These are phyloP conservation scores for Talaromyces stipitatus DNA, from an alignment of 495 filamentous ascomycete species.

Conservation along the genomic window DNA sequence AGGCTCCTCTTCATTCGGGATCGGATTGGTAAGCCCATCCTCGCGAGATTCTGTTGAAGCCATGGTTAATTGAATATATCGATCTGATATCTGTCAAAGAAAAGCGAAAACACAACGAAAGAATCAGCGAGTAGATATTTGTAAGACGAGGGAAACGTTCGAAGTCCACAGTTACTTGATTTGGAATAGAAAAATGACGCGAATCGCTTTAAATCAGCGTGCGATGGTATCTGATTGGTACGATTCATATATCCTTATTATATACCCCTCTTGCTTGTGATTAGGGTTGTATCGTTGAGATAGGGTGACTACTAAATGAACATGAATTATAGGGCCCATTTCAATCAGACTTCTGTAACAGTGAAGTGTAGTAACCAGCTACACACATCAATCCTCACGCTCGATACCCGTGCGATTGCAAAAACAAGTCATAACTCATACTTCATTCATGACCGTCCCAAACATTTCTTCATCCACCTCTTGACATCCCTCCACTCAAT, in stretches of 20 bases:
- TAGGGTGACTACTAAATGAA: no score
- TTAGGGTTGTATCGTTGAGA: no score
- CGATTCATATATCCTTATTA: background rate
- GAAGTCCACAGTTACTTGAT: background rate
- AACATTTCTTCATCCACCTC: background rate
- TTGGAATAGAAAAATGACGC: background rate
- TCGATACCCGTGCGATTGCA: no score
- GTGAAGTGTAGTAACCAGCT: no score
- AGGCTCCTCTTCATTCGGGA: constrained; percentile 57
- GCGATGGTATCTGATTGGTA: background rate
- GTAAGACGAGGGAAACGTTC: background rate
- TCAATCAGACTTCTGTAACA: no score
- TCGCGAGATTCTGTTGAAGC: background rate
- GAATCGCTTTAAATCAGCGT: background rate
- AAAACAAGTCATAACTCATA: background rate
- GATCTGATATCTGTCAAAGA: background rate
- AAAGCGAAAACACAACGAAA: background rate
- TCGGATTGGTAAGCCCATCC: background rate
- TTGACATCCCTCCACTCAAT: constrained; percentile 28
- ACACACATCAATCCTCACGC: no score
- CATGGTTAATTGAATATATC: background rate
- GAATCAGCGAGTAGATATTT: background rate
- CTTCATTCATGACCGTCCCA: background rate
- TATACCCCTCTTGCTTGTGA: no score
- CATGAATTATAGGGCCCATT: no score